Base-by-base conservation (phyloP, 306 rosid genomes). In the Canavalia gladiata region DNA sequence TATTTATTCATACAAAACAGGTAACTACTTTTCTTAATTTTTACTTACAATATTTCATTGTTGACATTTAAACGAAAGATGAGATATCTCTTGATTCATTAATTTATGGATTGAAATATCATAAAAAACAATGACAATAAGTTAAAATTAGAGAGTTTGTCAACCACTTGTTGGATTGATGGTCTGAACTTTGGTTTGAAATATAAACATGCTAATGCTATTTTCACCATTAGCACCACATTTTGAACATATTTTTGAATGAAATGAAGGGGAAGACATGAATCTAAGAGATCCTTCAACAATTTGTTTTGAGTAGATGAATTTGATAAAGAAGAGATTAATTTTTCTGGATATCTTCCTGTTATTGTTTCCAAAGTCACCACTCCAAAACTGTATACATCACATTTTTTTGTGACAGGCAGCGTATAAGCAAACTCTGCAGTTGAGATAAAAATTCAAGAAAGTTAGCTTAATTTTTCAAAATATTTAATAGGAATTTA, bases 361-460 rank as follows among this genome's bases (percentile, higher is more conserved):
- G 35, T 79, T 25, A 79, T 2, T 43, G 31, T 41, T 58, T 69
- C 60, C 56, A 79, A 12, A 18, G 41, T 7, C 9, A 79, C 60
- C 12, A 68, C 70, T 7, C 62, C 70, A 68, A 55, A 78, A 1
- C 49, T 68, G 13, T 68, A 69, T 31, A 79, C 62, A 55, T 79
- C 62, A 33, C 70, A 79, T 43, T 68, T 79, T 13, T 57, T 18
- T 7, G 55, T 60, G 0, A 71, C 30, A 1, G 0, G 12, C 0
- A 63, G 5, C 6, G 69, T 35, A 2, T 63, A 63, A 0, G 46
- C 68, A 63, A 63, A 5, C 29, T 35, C 29, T 63, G 30, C 1
- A 35, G 12, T 2, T 1, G 4, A 18, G 0, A 0, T 4, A 54
- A 7, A 5, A 33, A 5, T 0, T 2, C 2, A 63, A 12, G 3